Base-by-base conservation (phyloP, 2,329 filamentous ascomycete species). In the Fusarium incarnatum region DNA sequence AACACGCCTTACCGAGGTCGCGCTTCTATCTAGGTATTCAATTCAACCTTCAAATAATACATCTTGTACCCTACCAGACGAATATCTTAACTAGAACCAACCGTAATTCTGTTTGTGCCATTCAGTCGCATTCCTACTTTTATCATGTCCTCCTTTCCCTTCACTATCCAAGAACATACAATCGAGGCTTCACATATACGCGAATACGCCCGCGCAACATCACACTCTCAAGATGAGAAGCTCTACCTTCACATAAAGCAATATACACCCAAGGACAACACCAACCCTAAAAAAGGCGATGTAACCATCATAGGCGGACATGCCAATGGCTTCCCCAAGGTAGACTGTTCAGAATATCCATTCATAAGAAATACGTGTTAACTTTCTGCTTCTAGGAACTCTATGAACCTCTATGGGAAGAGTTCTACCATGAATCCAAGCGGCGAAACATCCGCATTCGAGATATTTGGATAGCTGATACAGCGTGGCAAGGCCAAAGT, bases 311-410 rank as follows among this genome's bases (percentile, higher is more conserved):
- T 98, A 58, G 94, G 88, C 13, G 91, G 91, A 7, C 94, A 98
- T 81, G 95, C 94, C 52, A 98, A 98, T 82, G 95, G 91, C 13
- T 97, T 98, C 72, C 92, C 93, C 13, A 98, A 98, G 86, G 92
- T 92, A 79, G 13, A 7, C 9, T 41, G 8, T n/a, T 20, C 23
- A 20, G 8, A 8, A 34, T 52, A 20, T 10, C 27, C 16, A 15
- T 41, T 41, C n/a, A 41, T 41, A 18, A 27, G 18, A 28, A 27
- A 25, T 18, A 40, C 8, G 3, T 40, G 18, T 16, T 60, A 25
- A 71, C 10, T 34, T 13, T 50, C 6, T 48, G 3, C 25, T 16
- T 11, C 34, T 18, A 94, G 92, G 95, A 98, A 83, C 81, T 98
- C 4, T 98, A 98, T 77, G 94, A 98, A 75, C 92, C 95, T 1